Percentiles rank a stretch among this genome's conserved stretches.
Evolutionary conservation across 345 rosid species (phyloP).

Genomic region (Salix koriyanagi): DNA sequence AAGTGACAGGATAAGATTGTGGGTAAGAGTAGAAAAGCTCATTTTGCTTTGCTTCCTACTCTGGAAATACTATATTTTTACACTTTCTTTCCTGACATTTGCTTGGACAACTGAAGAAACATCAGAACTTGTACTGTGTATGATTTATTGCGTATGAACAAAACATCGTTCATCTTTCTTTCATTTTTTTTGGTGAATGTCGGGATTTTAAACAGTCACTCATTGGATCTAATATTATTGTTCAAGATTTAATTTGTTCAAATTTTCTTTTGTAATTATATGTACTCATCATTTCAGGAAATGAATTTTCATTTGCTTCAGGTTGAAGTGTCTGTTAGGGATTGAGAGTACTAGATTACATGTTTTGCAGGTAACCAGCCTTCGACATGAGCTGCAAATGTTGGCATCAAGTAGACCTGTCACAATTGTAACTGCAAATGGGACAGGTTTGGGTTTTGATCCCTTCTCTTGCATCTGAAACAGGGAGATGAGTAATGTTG

Average conservation of each 20-base stretch:
- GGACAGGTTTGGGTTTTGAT: slow-evolving; percentile 48
- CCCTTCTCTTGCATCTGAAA: slow-evolving; percentile 7
- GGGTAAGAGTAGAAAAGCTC: neutral
- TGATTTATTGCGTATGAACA: neutral
- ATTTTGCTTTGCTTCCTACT: neutral
- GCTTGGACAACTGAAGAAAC: neutral
- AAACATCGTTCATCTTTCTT: neutral
- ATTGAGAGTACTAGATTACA: neutral
- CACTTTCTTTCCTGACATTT: neutral
- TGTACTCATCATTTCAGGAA: neutral
- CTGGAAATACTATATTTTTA: neutral
- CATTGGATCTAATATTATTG: neutral
- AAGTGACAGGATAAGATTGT: neutral
- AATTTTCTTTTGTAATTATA: neutral
- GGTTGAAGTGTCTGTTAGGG: slow-evolving; percentile 7
- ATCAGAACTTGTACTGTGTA: neutral
- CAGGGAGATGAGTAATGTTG: neutral
- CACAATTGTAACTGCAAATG: slow-evolving; percentile 63
- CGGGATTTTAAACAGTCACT: neutral
- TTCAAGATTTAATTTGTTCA: neutral
- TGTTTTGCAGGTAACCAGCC: slow-evolving; percentile 57
- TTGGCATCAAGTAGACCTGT: slow-evolving; percentile 57
- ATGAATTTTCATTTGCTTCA: neutral
- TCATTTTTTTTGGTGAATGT: neutral
- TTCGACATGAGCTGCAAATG: slow-evolving; percentile 63